Evolutionary conservation across 768 basidiomycete species (phyloP).

Genomic region (Mycena venus): DNA sequence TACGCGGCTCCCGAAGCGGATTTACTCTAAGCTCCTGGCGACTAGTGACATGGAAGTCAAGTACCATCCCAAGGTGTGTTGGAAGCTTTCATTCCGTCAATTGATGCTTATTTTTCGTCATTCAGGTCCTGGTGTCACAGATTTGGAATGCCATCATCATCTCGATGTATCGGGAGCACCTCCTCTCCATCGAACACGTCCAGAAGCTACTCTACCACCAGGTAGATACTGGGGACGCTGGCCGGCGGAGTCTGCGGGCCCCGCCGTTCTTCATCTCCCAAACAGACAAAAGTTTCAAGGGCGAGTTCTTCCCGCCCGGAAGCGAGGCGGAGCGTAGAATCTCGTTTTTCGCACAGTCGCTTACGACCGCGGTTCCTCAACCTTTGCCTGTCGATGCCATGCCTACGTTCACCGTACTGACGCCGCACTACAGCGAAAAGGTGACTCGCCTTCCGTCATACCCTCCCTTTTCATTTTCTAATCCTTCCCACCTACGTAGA

Average conservation of each 20-base stretch:
- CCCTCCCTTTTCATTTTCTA: constrained; percentile 13
- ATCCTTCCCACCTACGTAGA: constrained; percentile 63
- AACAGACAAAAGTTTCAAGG: constrained; percentile 82
- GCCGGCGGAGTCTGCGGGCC: constrained; percentile 91
- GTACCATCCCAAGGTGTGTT: constrained; percentile 97
- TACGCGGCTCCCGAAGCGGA: constrained; percentile 94
- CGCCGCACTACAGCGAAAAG: constrained; percentile 99
- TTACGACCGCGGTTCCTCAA: constrained; percentile 95
- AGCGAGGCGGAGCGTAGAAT: constrained; percentile 98
- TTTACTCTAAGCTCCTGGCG: constrained; percentile 95
- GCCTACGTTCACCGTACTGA: constrained; percentile 99
- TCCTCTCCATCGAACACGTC: constrained; percentile 98
- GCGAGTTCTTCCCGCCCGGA: constrained; percentile 93
- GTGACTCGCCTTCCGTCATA: constrained; percentile 50
- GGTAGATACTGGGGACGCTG: constrained; percentile 83
- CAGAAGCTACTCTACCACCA: constrained; percentile 99
- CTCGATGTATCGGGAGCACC: constrained; percentile 99
- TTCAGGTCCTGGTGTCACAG: constrained; percentile 95
- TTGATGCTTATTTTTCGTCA: constrained; percentile 6
- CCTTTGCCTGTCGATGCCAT: constrained; percentile 98
- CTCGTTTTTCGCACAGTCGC: constrained; percentile 98
- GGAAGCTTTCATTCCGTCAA: neutral
- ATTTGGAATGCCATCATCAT: constrained; percentile 99
- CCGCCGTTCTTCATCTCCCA: constrained; percentile 99
- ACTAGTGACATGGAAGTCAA: constrained; percentile 97